Base-by-base conservation (phyloP, 2,329 filamentous ascomycete species). In the Neocatenulostroma microsporum region DNA sequence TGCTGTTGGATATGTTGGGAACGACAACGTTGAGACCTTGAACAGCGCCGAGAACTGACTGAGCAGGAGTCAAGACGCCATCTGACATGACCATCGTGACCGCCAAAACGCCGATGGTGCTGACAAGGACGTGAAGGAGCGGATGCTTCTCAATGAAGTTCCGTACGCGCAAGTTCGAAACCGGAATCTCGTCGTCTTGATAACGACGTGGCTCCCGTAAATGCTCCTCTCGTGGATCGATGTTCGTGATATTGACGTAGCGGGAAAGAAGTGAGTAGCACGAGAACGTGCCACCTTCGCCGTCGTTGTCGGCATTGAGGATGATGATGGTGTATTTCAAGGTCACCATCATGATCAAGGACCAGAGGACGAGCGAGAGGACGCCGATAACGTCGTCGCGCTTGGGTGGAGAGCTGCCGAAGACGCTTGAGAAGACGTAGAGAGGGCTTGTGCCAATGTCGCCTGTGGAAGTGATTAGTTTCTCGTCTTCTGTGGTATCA, bases 401-500 rank as follows among this genome's bases (percentile, higher is more conserved):
- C 5, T 61, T 65, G 0, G 78, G 78, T 3, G 62, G 59, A 12
- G 27, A 41, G 15, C 14, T 34, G 18, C 68, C 64, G 50, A 84
- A 84, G 1, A 76, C 81, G n/a, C 74, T 78, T 13, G 78, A 82
- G 56, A 66, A 83, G 13, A 83, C 79, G 49, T 84, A 84, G 13
- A 84, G 72, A n/a, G 78, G 78, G 42, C 70, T 76, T 5, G 64
- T 76, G 39, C 78, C 79, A 50, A 82, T 81, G 46, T 83, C 79
- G n/a, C n/a, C n/a, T n/a, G n/a, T n/a, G n/a, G n/a, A n/a, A n/a
- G n/a, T n/a, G n/a, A n/a, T n/a, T n/a, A n/a, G n/a, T n/a, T n/a
- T n/a, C n/a, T n/a, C n/a, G n/a, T n/a, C n/a, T n/a, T n/a, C n/a
- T n/a, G n/a, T n/a, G n/a, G n/a, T n/a, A n/a, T n/a, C n/a, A n/a